These are phyloP conservation scores for Tetrahymena malaccensis DNA, from an alignment of 73 alveolate genomes.

Conservation along the genomic window DNA sequence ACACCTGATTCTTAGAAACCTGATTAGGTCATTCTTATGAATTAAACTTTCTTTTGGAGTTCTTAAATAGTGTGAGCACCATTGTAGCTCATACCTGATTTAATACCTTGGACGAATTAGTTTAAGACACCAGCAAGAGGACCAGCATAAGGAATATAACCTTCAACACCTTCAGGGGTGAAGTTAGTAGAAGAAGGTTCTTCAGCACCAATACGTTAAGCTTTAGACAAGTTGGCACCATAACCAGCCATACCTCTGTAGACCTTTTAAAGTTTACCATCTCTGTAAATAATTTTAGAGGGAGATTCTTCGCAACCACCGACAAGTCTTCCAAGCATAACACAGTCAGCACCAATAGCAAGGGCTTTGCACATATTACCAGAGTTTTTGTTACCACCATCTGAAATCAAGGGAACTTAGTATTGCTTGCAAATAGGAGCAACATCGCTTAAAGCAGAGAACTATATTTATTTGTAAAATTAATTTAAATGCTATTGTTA, in stretches of 20 bases:
- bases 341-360: conserved; percentile 51
- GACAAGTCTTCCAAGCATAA: conserved; percentile 50
- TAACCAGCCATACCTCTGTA: conserved; percentile 56
- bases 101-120: conserved; percentile 21
- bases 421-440: conserved; percentile 49
- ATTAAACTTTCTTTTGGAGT: conserved; percentile 10
- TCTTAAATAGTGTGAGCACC: conserved; percentile 36
- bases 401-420: conserved; percentile 42
- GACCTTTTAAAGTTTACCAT: conserved; percentile 35
- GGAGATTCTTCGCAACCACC: conserved; percentile 49
- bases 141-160: conserved; percentile 51
- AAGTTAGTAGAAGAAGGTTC: conserved; percentile 34
- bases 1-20: conserved; percentile 44
- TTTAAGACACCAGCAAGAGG: conserved; percentile 26
- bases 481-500: not conserved
- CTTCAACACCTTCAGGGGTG: conserved; percentile 54
- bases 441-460: conserved; percentile 46
- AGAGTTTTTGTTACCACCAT: conserved; percentile 47
- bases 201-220: conserved; percentile 27
- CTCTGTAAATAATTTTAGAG: conserved; percentile 36
- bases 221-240: conserved; percentile 47
- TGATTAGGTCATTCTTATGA: conserved; percentile 24
- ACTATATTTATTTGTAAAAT: not conserved
- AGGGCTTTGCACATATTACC: conserved; percentile 53
- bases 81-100: conserved; percentile 46